Base-by-base conservation (phyloP, 176 grass and related monocot species). In the Carex scoparia region DNA sequence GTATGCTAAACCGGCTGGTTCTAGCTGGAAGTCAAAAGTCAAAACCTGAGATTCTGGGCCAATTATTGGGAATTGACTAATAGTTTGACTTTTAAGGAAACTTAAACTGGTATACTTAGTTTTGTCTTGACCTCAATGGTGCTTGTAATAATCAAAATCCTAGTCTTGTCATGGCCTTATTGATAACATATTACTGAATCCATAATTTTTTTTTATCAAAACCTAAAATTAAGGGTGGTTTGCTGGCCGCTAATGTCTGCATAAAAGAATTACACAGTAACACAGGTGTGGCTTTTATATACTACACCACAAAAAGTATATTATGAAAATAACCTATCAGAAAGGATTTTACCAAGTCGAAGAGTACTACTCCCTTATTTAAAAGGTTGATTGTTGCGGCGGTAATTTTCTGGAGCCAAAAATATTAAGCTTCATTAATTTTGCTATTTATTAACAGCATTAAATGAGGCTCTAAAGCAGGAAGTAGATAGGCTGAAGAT, bases 401-500 rank as follows among this genome's bases (percentile, higher is more conserved):
- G 9, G 8, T 72, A 72, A 44, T 23, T 72, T 46, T 46, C 0
- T 44, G 37, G 7, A 72, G 69, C 6, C 40, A 2, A 46, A 58
- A 57, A 15, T 27, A 33, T 35, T 33, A 10, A 81, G 18, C 18
- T 63, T 46, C 27, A 44, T 65, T 31, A 1, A 27, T 63, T 72
- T 78, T 61, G 0, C 54, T 84, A 65, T 64, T 63, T 85, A 75
- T 81, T 84, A 92, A 83, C 90, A 99, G 97, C 97, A 84, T 83
- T 99, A 79, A 99, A 96, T 89, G 90, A 96, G 81, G 93, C 91
- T 48, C 84, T 99, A 49, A 96, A 94, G 84, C 91, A 99, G 87
- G 97, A 99, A 86, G 51, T 99, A 85, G 97, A 99, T 54, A 94
- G 90, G 88, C 93, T 99, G 58, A 99, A 91, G 82, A 81, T 94